Base-by-base conservation (phyloP, 2,329 filamentous ascomycete genomes). In the Leptodontidium sp. region DNA sequence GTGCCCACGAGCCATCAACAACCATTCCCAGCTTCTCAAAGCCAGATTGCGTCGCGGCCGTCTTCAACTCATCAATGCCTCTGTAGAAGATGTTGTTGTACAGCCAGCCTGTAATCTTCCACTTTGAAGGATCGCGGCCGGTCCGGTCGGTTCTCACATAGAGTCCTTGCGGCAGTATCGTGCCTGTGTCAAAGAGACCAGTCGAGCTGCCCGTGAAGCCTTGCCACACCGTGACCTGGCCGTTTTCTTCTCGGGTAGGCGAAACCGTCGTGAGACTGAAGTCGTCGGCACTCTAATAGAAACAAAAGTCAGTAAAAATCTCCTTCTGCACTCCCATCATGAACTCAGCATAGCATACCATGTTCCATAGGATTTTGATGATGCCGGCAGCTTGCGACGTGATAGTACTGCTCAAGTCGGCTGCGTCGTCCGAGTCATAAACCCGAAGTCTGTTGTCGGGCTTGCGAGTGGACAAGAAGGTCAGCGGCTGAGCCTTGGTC, bases 61-160 rank as follows among this genome's bases (percentile, higher is more conserved):
- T 72, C 43, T 83, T 77, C 75, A 87, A 84, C 4, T 80, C 81
- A 21, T 85, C 79, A 1, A 83, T 84, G 4, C 82, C 83, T 40
- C 80, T 75, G 72, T 88, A 89, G 69, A 84, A 84, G n/a, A 84
- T 75, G 55, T 82, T 82, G 67, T 86, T 83, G 73, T 87, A 88
- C 17, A 85, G 82, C 84, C 86, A 88, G 1, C 83, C 84, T 21
- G 81, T 78, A 0, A 86, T 74, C 15, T 75, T 79, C 87, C 87
- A 89, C 45, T 83, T 78, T 15, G 80, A 78, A 9, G 84, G 82
- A 68, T 88, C 83, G 6, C 84, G 80, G 0, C 84, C 84, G 0
- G 84, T 87, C 0, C 86, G 75, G 69, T 89, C 83, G 1, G 65
- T 78, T 81, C 67, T 68, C 32, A 70, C 29, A 50, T 71, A 72